Conservation (phyloP, 768 basidiomycete genomes). For the Auricularia heimuer region DNA sequence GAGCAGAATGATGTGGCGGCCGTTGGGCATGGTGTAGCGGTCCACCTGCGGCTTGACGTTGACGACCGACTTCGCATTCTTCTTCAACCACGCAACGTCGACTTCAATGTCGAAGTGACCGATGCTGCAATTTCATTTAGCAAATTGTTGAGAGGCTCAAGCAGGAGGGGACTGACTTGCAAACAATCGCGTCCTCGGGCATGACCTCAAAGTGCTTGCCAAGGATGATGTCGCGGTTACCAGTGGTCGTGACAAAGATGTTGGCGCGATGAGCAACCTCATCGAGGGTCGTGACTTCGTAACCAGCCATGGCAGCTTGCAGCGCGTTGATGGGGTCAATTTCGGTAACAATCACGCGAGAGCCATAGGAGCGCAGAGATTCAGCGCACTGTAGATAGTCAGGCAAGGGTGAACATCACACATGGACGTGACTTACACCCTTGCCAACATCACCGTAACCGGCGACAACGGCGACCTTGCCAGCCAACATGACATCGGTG, state of each 20-base stretch:
- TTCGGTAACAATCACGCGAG: conserved; percentile 92
- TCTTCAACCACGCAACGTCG: conserved; percentile 97
- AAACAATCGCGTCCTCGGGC: conserved; percentile 98
- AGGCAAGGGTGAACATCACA: conserved; percentile 3
- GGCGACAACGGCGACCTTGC: conserved; percentile 97
- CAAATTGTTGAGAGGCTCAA: neutral
- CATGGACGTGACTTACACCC: conserved; percentile 55
- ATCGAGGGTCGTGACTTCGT: conserved; percentile 98
- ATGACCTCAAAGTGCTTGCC: conserved; percentile 84
- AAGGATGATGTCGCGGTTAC: conserved; percentile 96
- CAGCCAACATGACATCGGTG: conserved; percentile 99
- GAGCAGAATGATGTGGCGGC: conserved; percentile 93
- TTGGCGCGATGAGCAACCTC: conserved; percentile 84
- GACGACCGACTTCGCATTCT: conserved; percentile 67
- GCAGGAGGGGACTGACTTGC: conserved; percentile 55
- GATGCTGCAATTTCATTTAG: conserved; percentile 36
- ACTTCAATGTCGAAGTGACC: conserved; percentile 84
- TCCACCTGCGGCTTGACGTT: conserved; percentile 99
- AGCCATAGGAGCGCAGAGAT: conserved; percentile 93
- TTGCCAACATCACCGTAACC: conserved; percentile 99
- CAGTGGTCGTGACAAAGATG: conserved; percentile 96
- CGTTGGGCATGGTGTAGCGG: conserved; percentile 85
- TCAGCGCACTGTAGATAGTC: conserved; percentile 72
- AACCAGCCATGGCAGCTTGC: conserved; percentile 99
- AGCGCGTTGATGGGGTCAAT: conserved; percentile 99